Conservation (phyloP, 257 asterid genomes). For the Ocimum tenuiflorum region DNA sequence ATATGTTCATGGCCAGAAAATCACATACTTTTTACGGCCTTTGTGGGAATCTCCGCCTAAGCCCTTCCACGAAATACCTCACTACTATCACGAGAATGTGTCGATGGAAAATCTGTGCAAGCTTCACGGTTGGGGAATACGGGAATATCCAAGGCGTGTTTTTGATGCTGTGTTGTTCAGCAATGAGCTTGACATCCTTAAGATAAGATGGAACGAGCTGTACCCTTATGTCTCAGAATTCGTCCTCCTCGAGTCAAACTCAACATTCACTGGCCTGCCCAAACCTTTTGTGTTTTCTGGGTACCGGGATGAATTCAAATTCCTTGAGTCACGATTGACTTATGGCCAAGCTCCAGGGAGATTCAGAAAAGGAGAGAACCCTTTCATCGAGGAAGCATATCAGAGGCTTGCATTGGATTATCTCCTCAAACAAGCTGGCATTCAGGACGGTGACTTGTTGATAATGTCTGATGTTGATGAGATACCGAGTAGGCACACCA, state of each 20-base stretch:
- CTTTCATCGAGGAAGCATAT: conserved; percentile 77
- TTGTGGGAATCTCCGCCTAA: conserved; percentile 41
- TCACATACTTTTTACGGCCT: conserved; percentile 70
- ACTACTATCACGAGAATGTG: conserved; percentile 54
- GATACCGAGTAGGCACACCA: conserved; percentile 19
- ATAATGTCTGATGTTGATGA: not conserved
- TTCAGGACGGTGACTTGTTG: conserved; percentile 34
- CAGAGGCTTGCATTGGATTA: conserved; percentile 27
- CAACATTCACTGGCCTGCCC: conserved; percentile 72
- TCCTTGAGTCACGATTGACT: conserved; percentile 58
- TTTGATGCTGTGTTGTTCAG: conserved; percentile 77
- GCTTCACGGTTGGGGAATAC: conserved; percentile 53
- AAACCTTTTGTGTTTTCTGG: conserved; percentile 54
- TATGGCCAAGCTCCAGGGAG: conserved; percentile 77
- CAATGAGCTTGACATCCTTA: conserved; percentile 69
- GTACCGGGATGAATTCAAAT: conserved; percentile 45
- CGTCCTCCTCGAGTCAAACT: conserved; percentile 72
- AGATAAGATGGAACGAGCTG: conserved; percentile 71
- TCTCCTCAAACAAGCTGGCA: conserved; percentile 75
- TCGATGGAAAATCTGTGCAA: too few relatives aligned
- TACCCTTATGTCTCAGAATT: conserved; percentile 65
- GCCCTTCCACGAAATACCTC: conserved; percentile 60
- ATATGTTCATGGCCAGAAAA: conserved; percentile 72
- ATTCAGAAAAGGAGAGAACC: conserved; percentile 65
- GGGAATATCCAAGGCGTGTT: conserved; percentile 78